phyloP scores from a whole-genome alignment of 108 stramenopile species.

The Nannochloropsis granulata region DNA sequence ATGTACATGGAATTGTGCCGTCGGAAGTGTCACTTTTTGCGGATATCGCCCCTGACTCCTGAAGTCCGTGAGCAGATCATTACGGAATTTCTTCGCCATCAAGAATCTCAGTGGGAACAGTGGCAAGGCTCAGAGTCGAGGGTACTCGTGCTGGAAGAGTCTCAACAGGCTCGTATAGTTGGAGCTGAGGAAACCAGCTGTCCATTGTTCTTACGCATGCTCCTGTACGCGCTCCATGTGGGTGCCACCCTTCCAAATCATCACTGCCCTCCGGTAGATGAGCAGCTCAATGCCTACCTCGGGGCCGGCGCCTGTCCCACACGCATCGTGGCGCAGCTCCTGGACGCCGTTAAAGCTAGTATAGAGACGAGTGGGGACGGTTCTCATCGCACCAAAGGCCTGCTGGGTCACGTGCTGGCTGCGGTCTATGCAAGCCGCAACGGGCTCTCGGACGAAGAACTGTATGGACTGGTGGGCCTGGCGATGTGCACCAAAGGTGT shows the following conservation, averaged over 20 bases:
- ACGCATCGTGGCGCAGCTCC: neutral
- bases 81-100: neutral
- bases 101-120: neutral
- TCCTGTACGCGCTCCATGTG: slow-evolving; percentile 27
- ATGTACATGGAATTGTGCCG: slow-evolving; percentile 18
- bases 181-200: neutral
- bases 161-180: slow-evolving; percentile 16
- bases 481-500: neutral
- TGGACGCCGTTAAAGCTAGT: neutral
- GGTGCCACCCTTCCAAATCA: neutral
- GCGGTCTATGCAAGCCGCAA: slow-evolving; percentile 14
- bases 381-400: neutral
- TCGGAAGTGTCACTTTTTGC: slow-evolving; percentile 13
- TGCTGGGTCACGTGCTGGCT: slow-evolving; percentile 5
- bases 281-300: slow-evolving; percentile 25
- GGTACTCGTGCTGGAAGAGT: slow-evolving; percentile 2
- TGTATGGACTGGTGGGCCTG: slow-evolving; percentile 19
- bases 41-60: slow-evolving; percentile 9
- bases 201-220: slow-evolving; percentile 27
- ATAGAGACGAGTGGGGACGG: neutral
- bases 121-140: neutral
- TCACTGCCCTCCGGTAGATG: slow-evolving; percentile 1
- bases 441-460: slow-evolving; percentile 24
- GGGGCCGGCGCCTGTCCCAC: neutral
- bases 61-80: neutral